Evolutionary conservation across 2,329 filamentous ascomycete genomes (phyloP).

Genomic region (Pseudogymnoascus sp.): DNA sequence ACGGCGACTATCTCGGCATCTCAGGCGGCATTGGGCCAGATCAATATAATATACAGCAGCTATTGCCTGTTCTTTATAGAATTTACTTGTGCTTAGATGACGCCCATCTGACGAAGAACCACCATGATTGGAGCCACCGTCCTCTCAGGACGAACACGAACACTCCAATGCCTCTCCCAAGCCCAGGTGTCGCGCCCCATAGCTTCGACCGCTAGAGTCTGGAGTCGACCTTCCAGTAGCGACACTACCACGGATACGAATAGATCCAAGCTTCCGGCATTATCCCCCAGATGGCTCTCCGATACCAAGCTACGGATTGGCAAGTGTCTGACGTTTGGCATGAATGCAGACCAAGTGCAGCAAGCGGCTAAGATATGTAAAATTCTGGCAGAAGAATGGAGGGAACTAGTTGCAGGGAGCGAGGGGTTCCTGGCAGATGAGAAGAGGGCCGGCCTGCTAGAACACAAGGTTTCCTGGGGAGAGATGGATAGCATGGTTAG

Average conservation of each 20-base stretch:
- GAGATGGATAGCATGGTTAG: slow-evolving; percentile 67
- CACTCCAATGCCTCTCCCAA: background rate
- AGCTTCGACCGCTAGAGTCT: background rate
- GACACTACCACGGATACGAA: background rate
- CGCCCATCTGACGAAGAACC: background rate
- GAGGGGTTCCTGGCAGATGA: slow-evolving; percentile 66
- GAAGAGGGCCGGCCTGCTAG: slow-evolving; percentile 54
- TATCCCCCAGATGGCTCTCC: slow-evolving; percentile 61
- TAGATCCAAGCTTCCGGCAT: slow-evolving; percentile 19
- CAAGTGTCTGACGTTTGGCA: slow-evolving; percentile 68
- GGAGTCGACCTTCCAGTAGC: background rate
- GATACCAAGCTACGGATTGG: slow-evolving; percentile 61
- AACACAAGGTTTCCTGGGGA: slow-evolving; percentile 70
- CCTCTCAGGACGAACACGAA: background rate
- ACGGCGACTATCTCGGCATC: slow-evolving; percentile 14
- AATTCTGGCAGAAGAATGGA: slow-evolving; percentile 59
- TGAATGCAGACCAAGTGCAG: slow-evolving; percentile 48
- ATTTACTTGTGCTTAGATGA: background rate
- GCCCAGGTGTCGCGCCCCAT: background rate
- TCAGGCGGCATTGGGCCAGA: background rate
- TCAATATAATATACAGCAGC: background rate
- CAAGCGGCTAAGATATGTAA: slow-evolving; percentile 54
- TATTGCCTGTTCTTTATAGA: background rate
- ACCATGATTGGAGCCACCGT: background rate
- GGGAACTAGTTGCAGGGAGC: slow-evolving; percentile 62